Evolutionary conservation across 1,284 basidiomycete species (phyloP), one percentile per base, ranked within the genome.

Genomic region (Rhodofomes roseus): DNA sequence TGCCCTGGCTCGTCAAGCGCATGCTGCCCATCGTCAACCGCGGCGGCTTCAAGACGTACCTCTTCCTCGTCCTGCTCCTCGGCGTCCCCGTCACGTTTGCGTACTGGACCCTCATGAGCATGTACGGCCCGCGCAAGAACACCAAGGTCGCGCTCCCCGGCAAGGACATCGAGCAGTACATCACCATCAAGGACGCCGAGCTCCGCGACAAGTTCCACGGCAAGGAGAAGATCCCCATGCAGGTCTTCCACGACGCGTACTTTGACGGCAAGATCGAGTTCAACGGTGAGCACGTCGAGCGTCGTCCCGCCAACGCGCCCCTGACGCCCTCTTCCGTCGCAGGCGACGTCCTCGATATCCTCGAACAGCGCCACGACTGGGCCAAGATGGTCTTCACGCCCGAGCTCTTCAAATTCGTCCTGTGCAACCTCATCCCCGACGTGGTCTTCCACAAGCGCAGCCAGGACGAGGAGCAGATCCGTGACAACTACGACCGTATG

Each of bases 301-400:
- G 55, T 37, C 56, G 55, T 63, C 43, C 61, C 64, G 57, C 59
- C 29, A 51, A 34, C 34, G 37, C 51, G 56, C 5, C 40, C 52
- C 44, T 64, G 50, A 43, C 9, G 58, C 18, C 23, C 55, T 27
- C 60, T 34, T 31, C 37, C 18, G 41, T 27, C 1, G n/a, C 63
- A 95, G 93, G 92, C 63, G 95, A 98, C 71, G 89, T 98, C 54
- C 82, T 98, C 66, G 95, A 98, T 52, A 85, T 94, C 57, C 80
- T 99, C 79, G 97, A 99, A 76, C 89, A 93, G 69, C 87, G 96
- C 63, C 93, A 96, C 71, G 96, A 98, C 80, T 99, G 95, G 93
- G 87, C 94, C 37, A 89, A 89, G 67, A 95, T 98, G 84, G 83
- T 83, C 65, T 86, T 93, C 68, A 96, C 94, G 2, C 79, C 81